Base-by-base conservation (phyloP, 2,329 filamentous ascomycete genomes). In the Monosporascus cannonballus region DNA sequence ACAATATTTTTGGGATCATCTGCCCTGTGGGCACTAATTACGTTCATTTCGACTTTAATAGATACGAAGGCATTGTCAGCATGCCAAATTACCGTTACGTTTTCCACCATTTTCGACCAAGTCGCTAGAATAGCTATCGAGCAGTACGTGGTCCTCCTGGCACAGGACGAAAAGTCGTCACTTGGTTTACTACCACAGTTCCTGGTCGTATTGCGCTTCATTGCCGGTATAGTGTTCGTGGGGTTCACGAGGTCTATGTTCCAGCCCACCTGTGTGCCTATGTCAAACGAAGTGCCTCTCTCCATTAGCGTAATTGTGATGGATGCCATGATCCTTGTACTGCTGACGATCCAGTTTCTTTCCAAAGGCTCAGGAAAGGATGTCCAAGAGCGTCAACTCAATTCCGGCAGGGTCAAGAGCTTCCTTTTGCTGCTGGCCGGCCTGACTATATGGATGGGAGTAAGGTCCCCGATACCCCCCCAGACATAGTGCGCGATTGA, bases 41-140 rank as follows among this genome's bases (percentile, higher is more conserved):
- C 74, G 52, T 83, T 84, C 56, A 67, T 77, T 51, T 67, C 77
- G 27, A 76, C 76, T 24, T 62, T 79, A 50, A 70, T 81, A 64
- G 67, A 75, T 56, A 63, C 72, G 36, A 65, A 64, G 34, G 73
- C 74, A 34, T 54, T 68, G 18, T 65, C 71, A 17, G 68, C 71
- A 14, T 85, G 81, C 61, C 79, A 82, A 62, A 64, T 78, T 50
- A 71, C 74, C 51, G 69, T 81, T 45, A 70, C 75, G 36, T 76
- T 84, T 59, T 74, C 76, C 47, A 73, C 78, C 8, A 59, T 75
- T 24, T 81, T 84, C 64, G 81, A 85, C 58, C 81, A 85, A 62
- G 62, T 83, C 24, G 76, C 76, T 18, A 74, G 81, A 48, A 67
- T 78, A 48, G 71, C 76, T 37, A 64, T 81, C 51, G 74, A 81